Evolutionary conservation across 139 green algal species (phyloP), one percentile per base, ranked within the genome.

Genomic region (Micromonas commoda): DNA sequence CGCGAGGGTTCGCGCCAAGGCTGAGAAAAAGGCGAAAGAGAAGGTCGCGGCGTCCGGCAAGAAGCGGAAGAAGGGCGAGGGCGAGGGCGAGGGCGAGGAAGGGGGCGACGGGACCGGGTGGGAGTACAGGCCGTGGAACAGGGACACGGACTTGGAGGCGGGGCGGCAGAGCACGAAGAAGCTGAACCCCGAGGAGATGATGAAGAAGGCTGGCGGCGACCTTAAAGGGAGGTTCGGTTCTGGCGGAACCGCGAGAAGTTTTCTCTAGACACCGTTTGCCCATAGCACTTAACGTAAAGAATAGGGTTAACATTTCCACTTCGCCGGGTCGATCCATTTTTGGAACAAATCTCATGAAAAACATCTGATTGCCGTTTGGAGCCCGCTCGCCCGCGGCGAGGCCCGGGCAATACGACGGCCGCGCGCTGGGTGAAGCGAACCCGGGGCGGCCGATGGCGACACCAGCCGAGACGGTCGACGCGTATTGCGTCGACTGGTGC

Each of bases 61-160:
- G 2, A 65, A 24, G 54, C 20, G n/a, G 63, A 61, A 74, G 67
- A 74, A 74, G 52, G 5, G 52, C 33, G 29, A 61, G 67, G 52
- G 32, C 2, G 34, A 74, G 16, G 35, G 52, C 16, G 31, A 61
- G 1, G 33, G 29, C 37, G 35, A 75, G n/a, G 37, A 61, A 19
- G 68, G 20, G 1, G 68, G 68, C 4, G 29, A 71, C 13, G 26
- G 28, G 26, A 51, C 64, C 64, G 33, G 13, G 21, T 75, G 68
- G 68, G 38, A 60, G 68, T 75, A 75, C 33, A 38, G 35, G 19
- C 68, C 68, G 23, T 75, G 52, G n/a, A 32, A 75, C 53, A 5
- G 68, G 3, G 68, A 75, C 23, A 61, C 1, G 19, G 68, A 75
- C 53, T 32, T 75, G 23, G 45, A 57, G 16, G 45, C 45, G 45